Base-by-base conservation (phyloP, 208 protist genomes). In the Wallacemonas collosoma region DNA sequence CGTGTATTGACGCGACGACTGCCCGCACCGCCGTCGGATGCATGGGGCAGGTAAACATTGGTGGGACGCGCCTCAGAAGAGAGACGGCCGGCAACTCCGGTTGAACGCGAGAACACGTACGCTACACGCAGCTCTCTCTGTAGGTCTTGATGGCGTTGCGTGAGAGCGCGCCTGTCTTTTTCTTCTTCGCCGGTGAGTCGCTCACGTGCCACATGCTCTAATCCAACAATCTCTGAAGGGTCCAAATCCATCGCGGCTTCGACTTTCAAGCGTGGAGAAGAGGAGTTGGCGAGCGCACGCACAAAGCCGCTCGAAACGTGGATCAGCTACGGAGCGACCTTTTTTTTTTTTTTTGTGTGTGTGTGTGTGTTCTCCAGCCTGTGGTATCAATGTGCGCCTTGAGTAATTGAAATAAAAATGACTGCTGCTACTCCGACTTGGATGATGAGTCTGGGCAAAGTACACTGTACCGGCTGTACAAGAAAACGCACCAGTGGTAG, bases 61-160 rank as follows among this genome's bases (percentile, higher is more conserved):
- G 66, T 36, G 5, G 35, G 40, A 7, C 48, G 51, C 2, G 51
- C 11, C 66, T 61, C 51, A 3, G 53, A 48, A 26, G 66, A 57
- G 0, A 35, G 66, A 4, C 66, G 48, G 9, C 17, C 66, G 7
- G 66, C 48, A 12, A 40, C 47, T 3, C 15, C 38, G 36, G 14
- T 61, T 12, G 66, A 51, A 53, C 48, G 47, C 6, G 51, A 71
- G 48, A 61, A 57, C 3, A 4, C 53, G 36, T 51, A 58, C 53
- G 66, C 53, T 51, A 0, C 53, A 53, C 66, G 66, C 5, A 58
- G 66, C 51, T 57, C 53, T 7, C 53, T 47, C 39, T 41, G 53
- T 15, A 57, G 39, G 53, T 61, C 51, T 43, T 60, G 66, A 12
- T 71, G 66, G 4, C 64, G 43, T 44, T 26, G 44, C 44, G 38